A percentile compares a stretch with the other conserved stretches of the same genome.
These are phyloP conservation scores for Hyphopichia fennica DNA, from an alignment of 1,139 yeast genomes.

Conservation along the genomic window DNA sequence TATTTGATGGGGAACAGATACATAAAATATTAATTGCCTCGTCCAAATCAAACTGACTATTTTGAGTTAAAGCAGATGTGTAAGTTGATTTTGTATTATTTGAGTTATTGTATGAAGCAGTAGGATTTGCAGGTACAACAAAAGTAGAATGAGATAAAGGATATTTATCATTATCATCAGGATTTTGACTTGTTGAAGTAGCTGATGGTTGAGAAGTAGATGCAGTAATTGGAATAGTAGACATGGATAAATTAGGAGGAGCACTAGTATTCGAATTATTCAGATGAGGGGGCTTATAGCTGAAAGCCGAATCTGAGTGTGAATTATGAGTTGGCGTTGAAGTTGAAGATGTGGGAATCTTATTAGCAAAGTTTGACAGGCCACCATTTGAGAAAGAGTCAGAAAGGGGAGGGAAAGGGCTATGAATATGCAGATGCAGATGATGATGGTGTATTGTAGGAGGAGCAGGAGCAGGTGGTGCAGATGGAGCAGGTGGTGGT, in stretches of 20 bases:
- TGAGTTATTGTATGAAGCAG: constrained; percentile 1
- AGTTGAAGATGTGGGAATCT: background rate
- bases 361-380: background rate
- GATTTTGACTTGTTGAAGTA: constrained; percentile 1
- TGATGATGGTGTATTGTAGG: constrained; percentile 2
- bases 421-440: constrained; percentile 1
- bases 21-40: constrained; percentile 31
- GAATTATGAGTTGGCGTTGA: constrained; percentile 4
- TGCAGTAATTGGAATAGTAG: constrained; percentile 7
- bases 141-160: background rate
- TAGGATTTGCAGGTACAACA: constrained; percentile 4
- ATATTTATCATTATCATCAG: background rate
- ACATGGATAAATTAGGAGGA: constrained; percentile 2
- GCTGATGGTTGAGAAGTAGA: constrained; percentile 5
- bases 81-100: background rate
- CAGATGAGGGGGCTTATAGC: background rate
- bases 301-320: constrained; percentile 1
- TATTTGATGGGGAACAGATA: constrained; percentile 27
- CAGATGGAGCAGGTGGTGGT: constrained; percentile 4
- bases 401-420: background rate
- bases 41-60: constrained; percentile 15
- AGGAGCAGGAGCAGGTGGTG: too few relatives aligned
- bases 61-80: constrained; percentile 3
- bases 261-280: background rate
- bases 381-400: background rate